Conservation (phyloP, 108 stramenopile genomes). For the Skeletonema tropicum region DNA sequence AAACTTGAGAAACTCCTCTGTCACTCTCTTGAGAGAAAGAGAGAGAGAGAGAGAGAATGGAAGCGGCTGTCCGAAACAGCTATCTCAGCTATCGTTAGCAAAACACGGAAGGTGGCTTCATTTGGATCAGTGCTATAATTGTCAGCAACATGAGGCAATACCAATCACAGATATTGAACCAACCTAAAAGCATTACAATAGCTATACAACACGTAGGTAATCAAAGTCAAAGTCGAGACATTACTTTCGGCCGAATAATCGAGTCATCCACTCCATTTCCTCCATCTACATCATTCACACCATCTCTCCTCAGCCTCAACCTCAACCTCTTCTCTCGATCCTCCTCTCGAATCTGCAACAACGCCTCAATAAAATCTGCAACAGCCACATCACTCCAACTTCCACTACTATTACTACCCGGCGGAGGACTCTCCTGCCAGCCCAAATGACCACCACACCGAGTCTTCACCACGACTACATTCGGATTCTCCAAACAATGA, state of each 20-base stretch:
- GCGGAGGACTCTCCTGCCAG: conserved; percentile 82
- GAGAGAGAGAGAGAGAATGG: too few species aligned
- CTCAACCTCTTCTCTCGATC: conserved; percentile 23
- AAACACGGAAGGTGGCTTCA: too few species aligned
- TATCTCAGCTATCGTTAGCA: too few species aligned
- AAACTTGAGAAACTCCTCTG: too few species aligned
- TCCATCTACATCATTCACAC: neutral
- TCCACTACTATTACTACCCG: conserved; percentile 35
- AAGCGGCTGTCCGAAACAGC: too few species aligned
- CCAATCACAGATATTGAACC: too few species aligned
- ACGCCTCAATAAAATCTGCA: conserved; percentile 82
- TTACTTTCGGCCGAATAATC: neutral
- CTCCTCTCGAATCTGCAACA: conserved; percentile 50
- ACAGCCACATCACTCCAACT: conserved; percentile 87
- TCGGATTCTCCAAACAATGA: conserved; percentile 79
- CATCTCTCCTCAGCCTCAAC: neutral
- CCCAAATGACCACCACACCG: conserved; percentile 88
- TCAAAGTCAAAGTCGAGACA: conserved; percentile 5
- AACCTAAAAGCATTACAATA: too few species aligned
- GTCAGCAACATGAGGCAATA: too few species aligned
- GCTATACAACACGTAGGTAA: neutral
- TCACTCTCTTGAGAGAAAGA: too few species aligned
- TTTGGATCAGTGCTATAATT: too few species aligned
- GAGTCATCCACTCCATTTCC: neutral
- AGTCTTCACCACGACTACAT: conserved; percentile 82